Conservation (phyloP, 257 asterid species). For the Fraxinus cuspidata region DNA sequence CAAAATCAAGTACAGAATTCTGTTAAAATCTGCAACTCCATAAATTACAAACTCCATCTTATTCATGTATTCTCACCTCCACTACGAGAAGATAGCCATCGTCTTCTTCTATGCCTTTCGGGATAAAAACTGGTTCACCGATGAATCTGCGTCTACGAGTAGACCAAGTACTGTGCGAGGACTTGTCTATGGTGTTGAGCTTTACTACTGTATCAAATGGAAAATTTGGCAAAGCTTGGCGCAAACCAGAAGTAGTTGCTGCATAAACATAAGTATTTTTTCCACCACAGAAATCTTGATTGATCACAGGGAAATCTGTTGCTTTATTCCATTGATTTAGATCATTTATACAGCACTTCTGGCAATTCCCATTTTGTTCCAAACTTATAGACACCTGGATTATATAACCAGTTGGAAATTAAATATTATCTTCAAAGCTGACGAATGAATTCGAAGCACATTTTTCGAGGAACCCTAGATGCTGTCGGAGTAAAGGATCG, state of each 20-base stretch:
- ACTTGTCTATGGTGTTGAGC: slow-evolving; percentile 47
- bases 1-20: slow-evolving; percentile 17
- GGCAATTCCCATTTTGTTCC: slow-evolving; percentile 54
- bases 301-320: slow-evolving; percentile 87
- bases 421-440: background rate
- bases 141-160: slow-evolving; percentile 71
- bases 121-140: slow-evolving; percentile 81
- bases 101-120: slow-evolving; percentile 59
- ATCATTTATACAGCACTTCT: slow-evolving; percentile 48
- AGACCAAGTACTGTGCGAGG: slow-evolving; percentile 61
- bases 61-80: slow-evolving; percentile 53
- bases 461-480: too few relatives aligned
- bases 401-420: background rate
- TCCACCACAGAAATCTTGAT: slow-evolving; percentile 64
- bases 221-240: slow-evolving; percentile 77
- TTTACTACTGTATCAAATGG: slow-evolving; percentile 93
- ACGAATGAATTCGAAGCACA: background rate
- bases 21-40: background rate
- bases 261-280: slow-evolving; percentile 61
- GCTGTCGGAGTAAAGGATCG: too few relatives aligned
- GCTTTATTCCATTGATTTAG: slow-evolving; percentile 65
- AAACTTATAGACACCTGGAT: slow-evolving; percentile 67
- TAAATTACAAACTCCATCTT: background rate
- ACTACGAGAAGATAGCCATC: slow-evolving; percentile 90
- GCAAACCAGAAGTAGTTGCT: slow-evolving; percentile 83